phyloP scores from a whole-genome alignment of 2,329 filamentous ascomycete species.

The Colletotrichum camelliae region DNA sequence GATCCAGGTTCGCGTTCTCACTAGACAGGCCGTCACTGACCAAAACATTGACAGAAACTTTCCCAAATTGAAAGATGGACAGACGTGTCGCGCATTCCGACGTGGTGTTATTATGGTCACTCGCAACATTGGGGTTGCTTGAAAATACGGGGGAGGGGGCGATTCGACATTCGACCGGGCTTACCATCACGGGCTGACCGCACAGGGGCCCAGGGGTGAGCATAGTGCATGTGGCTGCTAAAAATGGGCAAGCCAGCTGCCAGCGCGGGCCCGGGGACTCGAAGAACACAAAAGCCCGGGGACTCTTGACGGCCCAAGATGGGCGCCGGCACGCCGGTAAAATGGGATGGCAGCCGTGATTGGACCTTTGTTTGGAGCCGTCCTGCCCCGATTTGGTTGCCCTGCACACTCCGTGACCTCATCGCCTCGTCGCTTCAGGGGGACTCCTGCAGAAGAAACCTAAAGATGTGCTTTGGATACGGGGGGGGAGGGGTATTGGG shows the following conservation, averaged over 20 bases:
- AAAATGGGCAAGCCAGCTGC: background rate
- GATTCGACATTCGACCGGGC: background rate
- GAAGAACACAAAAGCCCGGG: too few species aligned
- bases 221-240: slow-evolving; percentile 2
- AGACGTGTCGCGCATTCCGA: background rate
- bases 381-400: background rate
- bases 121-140: background rate
- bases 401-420: background rate
- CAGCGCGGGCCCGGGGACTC: background rate
- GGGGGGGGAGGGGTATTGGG: background rate
- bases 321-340: slow-evolving; percentile 4
- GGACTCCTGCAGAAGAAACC: background rate
- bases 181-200: background rate
- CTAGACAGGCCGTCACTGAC: background rate
- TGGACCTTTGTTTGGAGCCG: background rate
- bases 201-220: background rate
- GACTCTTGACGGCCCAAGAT: background rate
- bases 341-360: slow-evolving; percentile 8
- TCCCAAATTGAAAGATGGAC: background rate
- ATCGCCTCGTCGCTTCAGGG: background rate
- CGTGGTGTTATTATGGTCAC: background rate
- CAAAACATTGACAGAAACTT: background rate
- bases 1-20: background rate
- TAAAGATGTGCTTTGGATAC: background rate
- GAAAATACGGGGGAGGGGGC: slow-evolving; percentile 1